Conservation (phyloP, 2,329 filamentous ascomycete genomes). For the Ascochyta viciae-villosae region DNA sequence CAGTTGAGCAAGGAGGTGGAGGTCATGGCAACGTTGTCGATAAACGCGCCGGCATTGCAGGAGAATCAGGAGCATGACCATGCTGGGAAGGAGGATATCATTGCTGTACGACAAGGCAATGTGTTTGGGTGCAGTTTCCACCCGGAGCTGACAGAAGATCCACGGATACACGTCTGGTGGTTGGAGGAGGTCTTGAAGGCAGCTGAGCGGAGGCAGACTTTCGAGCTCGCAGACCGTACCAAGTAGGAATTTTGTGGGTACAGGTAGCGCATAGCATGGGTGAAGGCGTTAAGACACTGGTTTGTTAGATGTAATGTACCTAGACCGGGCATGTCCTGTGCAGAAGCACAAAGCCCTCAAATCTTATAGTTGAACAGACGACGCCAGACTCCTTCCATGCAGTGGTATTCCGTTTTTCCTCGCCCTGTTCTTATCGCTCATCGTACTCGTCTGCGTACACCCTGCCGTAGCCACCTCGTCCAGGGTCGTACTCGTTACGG, state of each 20-base stretch:
- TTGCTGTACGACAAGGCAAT: conserved; percentile 89
- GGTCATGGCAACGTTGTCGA: conserved; percentile 64
- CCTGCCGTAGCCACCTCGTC: conserved; percentile 85
- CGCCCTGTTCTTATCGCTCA: conserved; percentile 22
- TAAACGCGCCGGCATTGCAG: conserved; percentile 57
- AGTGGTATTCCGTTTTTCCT: conserved; percentile 10
- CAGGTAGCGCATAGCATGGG: conserved; percentile 2
- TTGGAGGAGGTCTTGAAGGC: conserved; percentile 68
- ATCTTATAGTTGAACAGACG: conserved; percentile 9
- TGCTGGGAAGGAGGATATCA: conserved; percentile 68
- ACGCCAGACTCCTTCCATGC: conserved; percentile 31
- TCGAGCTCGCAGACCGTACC: conserved; percentile 41
- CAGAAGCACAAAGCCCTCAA: conserved; percentile 4
- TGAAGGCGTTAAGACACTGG: conserved; percentile 12
- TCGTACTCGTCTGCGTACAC: conserved; percentile 56
- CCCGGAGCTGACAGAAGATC: conserved; percentile 87
- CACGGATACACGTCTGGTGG: conserved; percentile 95
- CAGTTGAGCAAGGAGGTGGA: conserved; percentile 61
- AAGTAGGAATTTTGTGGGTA: conserved; percentile 5
- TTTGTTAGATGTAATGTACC: conserved; percentile 21
- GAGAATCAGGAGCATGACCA: conserved; percentile 54
- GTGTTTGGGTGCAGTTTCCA: conserved; percentile 96
- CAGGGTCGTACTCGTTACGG: conserved; percentile 94
- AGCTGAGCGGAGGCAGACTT: conserved; percentile 39
- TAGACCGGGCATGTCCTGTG: conserved; percentile 13